Percentiles rank a stretch among this genome's conserved stretches.
Conservation (phyloP, 2,329 filamentous ascomycete genomes). For the Pseudogymnoascus sp. region DNA sequence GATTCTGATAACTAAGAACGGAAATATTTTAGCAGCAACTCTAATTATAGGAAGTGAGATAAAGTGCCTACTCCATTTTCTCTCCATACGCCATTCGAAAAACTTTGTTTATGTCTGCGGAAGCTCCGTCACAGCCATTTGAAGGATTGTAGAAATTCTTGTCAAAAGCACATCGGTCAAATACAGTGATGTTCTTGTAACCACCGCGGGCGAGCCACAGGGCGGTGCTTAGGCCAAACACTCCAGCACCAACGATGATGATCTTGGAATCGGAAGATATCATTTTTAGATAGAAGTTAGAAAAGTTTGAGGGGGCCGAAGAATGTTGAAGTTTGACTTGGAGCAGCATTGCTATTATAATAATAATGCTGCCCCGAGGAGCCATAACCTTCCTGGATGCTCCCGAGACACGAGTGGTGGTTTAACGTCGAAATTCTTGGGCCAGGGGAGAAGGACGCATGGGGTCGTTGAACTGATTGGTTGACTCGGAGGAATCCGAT, state of each 20-base stretch:
- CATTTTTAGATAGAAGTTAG: slow-evolving; percentile 8
- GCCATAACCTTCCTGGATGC: no score
- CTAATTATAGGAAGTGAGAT: not conserved
- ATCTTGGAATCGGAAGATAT: slow-evolving; percentile 21
- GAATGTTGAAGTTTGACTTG: not conserved
- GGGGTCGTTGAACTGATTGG: no score
- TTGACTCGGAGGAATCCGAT: no score
- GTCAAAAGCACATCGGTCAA: slow-evolving; percentile 39
- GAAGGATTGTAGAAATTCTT: slow-evolving; percentile 33
- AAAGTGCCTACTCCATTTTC: slow-evolving; percentile 9
- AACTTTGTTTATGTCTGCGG: slow-evolving; percentile 39
- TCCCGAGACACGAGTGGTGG: no score
- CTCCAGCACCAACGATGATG: no score
- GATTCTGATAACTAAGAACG: slow-evolving; percentile 15
- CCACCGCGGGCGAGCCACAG: slow-evolving; percentile 36
- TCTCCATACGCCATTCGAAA: slow-evolving; percentile 35
- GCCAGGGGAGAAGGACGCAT: no score
- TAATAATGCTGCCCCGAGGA: not conserved
- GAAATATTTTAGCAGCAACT: not conserved
- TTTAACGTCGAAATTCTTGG: no score
- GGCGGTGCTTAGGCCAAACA: no score
- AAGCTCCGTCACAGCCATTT: slow-evolving; percentile 36
- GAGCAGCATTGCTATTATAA: not conserved
- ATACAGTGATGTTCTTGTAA: slow-evolving; percentile 38
- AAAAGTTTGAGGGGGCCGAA: not conserved